phyloP scores from a whole-genome alignment of 1,284 basidiomycete genomes.

The Cryptococcus sp. region DNA sequence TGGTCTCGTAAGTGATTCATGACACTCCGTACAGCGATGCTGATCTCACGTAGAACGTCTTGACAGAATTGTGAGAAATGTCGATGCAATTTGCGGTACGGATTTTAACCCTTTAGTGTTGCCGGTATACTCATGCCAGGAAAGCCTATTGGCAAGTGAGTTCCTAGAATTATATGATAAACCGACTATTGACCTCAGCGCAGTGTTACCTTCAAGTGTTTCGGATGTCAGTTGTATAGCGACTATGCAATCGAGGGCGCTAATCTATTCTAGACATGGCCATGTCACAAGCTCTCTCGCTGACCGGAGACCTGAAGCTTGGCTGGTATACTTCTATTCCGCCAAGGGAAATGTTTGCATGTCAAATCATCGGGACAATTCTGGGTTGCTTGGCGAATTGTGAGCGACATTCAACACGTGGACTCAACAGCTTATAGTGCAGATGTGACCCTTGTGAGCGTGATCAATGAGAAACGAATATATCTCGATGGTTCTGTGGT shows the following conservation, averaged over 20 bases:
- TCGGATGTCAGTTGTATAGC: slow-evolving; percentile 31
- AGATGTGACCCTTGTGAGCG: slow-evolving; percentile 49
- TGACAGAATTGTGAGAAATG: slow-evolving; percentile 49
- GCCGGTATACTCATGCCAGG: slow-evolving; percentile 52
- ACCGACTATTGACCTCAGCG: background rate
- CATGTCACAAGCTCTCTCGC: slow-evolving; percentile 46
- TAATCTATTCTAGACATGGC: slow-evolving; percentile 44
- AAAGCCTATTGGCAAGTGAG: slow-evolving; percentile 51
- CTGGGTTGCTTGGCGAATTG: slow-evolving; percentile 50
- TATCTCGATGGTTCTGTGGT: slow-evolving; percentile 43
- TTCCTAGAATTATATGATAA: background rate
- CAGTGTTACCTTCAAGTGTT: slow-evolving; percentile 49
- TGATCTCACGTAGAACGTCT: slow-evolving; percentile 40
- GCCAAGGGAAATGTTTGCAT: slow-evolving; percentile 51
- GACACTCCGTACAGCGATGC: background rate
- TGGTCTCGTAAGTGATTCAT: slow-evolving; percentile 32
- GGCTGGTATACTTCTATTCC: slow-evolving; percentile 47
- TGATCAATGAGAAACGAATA: slow-evolving; percentile 39
- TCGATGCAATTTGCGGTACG: background rate
- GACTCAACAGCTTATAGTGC: slow-evolving; percentile 12
- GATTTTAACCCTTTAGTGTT: slow-evolving; percentile 27
- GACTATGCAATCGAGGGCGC: background rate
- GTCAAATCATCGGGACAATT: slow-evolving; percentile 51
- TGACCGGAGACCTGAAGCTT: slow-evolving; percentile 51
- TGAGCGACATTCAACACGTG: slow-evolving; percentile 8